Conservation (phyloP, 202 grass and related monocot species). For the Thinopyrum obtusiflorum region DNA sequence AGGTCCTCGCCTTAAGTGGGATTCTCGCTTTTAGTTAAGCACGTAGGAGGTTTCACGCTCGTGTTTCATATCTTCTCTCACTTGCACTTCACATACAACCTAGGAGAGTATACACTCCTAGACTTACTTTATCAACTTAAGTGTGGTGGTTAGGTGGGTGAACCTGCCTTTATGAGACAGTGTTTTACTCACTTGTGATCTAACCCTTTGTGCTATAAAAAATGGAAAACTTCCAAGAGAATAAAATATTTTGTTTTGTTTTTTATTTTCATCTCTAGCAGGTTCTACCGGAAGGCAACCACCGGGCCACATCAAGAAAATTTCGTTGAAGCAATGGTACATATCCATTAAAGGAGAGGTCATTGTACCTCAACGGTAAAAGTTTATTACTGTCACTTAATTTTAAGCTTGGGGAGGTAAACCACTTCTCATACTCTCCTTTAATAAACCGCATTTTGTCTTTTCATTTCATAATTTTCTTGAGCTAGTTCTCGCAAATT, state of each 20-base stretch:
- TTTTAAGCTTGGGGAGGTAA: background rate
- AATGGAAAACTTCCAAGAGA: no score
- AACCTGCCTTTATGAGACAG: background rate
- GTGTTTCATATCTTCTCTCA: background rate
- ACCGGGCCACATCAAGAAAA: background rate
- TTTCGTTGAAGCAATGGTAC: background rate
- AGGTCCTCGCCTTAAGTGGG: background rate
- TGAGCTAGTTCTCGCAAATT: background rate
- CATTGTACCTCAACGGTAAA: background rate
- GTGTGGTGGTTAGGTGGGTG: background rate
- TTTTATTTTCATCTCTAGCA: background rate
- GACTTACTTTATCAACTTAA: background rate
- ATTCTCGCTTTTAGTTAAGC: background rate
- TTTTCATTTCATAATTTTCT: background rate
- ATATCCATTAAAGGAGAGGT: background rate
- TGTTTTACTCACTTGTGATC: background rate
- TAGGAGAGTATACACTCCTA: background rate
- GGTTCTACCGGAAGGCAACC: background rate
- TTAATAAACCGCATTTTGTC: background rate
- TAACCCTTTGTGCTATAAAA: background rate
- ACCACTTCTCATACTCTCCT: background rate
- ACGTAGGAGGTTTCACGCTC: background rate
- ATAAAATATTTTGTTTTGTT: no score
- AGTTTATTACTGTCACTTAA: background rate
- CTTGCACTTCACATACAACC: background rate